Base-by-base conservation (phyloP, 805 yeast species). In the Starmera pachycereana region DNA sequence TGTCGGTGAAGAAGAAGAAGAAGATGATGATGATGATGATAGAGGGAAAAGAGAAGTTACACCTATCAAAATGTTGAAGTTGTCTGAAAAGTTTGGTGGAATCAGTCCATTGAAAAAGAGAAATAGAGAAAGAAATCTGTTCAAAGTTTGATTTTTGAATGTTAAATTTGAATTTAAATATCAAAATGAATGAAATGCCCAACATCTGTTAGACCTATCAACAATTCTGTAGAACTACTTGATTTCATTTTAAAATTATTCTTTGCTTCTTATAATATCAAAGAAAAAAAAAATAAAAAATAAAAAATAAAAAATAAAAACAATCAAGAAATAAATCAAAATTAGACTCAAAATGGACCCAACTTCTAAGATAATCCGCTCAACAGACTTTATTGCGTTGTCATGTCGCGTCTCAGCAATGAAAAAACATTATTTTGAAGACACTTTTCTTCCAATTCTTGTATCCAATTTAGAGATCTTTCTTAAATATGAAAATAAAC, bases 311-410 rank as follows among this genome's bases (percentile, higher is more conserved):
- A 16, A 16, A 16, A 16, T 16, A 16, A 16, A 16, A 16, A 3
- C 3, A 16, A 16, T 4, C 18, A 16, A 16, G 4, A 16, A 3
- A 3, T 3, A 16, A 16, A 16, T 16, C 18, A 16, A 16, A 16
- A 16, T 16, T 3, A 16, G 4, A 25, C 6, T 14, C 14, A 27
- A 25, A 8, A 45, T 44, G 49, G 48, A 47, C 11, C 35, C 44
- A 9, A 39, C 29, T 2, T 29, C 37, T 12, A 44, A 49, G 37
- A 38, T 38, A 2, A 43, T 54, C 14, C 32, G 59, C 10, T 43
- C 57, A 0, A 82, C 90, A 0, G 90, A 82, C 47, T 63, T 69
- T 43, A 88, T 81, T 56, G 89, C 89, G 0, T 54, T 81, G n/a
- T 69, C 83, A 12, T 76, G 86, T 47, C 68, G 86, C 19, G 47